Conservation (phyloP, 306 rosid genomes). For the cucumber (Cucumis sativus) region Cucumber_9930_V3 NC_026660.2:12297501-12298000, state of each 20-base stretch:
- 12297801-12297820: not conserved
- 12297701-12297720: not conserved
- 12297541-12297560: too few species aligned
- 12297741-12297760: not conserved
- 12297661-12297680: too few species aligned
- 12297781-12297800: not conserved
- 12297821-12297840: not conserved
- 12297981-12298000: not conserved
- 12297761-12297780: not conserved
- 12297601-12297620: too few species aligned
- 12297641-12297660: too few species aligned
- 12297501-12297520: too few species aligned
- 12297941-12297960: not conserved
- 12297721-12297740: not conserved
- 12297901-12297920: not conserved
- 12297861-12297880: not conserved
- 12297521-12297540: too few species aligned
- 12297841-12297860: not conserved
- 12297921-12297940: not conserved
- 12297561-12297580: too few species aligned
- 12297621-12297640: too few species aligned
- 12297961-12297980: not conserved
- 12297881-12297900: not conserved
- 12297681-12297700: too few species aligned
- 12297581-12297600: too few species aligned